Percentiles rank a stretch among this genome's conserved stretches.
Evolutionary conservation across 208 protist species (phyloP).

Genomic region (Leishmania mexicana): DNA sequence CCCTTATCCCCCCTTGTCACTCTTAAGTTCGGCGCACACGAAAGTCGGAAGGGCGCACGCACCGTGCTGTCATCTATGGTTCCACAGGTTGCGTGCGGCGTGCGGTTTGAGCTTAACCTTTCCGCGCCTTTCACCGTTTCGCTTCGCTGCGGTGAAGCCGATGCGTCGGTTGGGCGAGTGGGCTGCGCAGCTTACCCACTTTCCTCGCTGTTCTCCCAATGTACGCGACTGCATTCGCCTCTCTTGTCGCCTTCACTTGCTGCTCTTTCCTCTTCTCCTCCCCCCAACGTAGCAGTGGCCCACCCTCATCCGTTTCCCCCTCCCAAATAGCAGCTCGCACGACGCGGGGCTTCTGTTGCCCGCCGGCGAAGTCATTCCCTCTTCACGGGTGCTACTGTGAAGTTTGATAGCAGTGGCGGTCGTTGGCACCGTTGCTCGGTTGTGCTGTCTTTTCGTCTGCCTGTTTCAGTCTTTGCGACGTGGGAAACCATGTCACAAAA

Average conservation of each 20-base stretch:
- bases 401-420: not conserved
- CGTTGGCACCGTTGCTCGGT: not conserved
- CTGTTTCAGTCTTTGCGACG: not conserved
- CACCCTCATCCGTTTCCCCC: not conserved
- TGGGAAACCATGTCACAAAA: constrained; percentile 41
- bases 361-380: not conserved
- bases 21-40: not conserved
- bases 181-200: not conserved
- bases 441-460: constrained; percentile 8
- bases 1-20: not conserved
- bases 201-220: not conserved
- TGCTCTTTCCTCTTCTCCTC: not conserved
- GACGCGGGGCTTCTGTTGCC: not conserved
- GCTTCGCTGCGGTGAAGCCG: not conserved
- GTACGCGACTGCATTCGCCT: not conserved
- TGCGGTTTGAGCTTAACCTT: not conserved
- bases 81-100: not conserved
- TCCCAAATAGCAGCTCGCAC: not conserved
- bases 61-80: not conserved
- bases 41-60: not conserved
- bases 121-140: not conserved
- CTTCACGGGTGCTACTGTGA: not conserved
- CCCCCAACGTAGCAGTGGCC: not conserved
- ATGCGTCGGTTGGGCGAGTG: not conserved
- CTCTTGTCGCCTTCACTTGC: constrained; percentile 6